Conservation (phyloP, 441 rosid species). For the Jatropha multifida region DNA sequence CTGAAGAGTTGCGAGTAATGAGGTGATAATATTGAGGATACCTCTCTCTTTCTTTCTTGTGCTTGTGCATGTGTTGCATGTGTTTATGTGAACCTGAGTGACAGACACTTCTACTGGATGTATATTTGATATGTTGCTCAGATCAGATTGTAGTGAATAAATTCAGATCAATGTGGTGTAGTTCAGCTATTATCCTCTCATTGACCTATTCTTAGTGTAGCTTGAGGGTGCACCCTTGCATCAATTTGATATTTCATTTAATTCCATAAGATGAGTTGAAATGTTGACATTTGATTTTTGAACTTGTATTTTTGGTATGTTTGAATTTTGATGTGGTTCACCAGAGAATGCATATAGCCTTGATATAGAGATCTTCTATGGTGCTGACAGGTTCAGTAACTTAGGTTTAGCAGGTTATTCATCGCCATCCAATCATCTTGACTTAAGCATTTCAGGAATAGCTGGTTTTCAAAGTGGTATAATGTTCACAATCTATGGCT, state of each 20-base stretch:
- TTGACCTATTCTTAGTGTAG: not conserved
- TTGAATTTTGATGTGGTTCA: not conserved
- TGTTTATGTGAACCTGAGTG: not conserved
- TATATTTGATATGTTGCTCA: not conserved
- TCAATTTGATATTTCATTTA: not conserved
- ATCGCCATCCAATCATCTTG: not conserved
- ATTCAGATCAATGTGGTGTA: not conserved
- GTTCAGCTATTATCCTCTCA: not conserved
- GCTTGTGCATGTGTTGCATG: not conserved
- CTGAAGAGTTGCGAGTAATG: constrained; percentile 78
- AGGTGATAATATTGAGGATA: constrained; percentile 48
- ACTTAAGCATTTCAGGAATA: not conserved
- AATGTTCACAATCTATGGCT: not conserved
- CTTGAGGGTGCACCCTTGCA: not conserved
- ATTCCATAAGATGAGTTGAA: not conserved
- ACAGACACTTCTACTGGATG: not conserved
- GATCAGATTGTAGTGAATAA: not conserved
- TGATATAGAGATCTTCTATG: not conserved
- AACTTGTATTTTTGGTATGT: not conserved
- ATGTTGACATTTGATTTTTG: not conserved
- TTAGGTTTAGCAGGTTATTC: constrained; percentile 3
- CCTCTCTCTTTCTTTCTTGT: not conserved
- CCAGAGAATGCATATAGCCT: not conserved
- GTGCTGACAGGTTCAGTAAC: not conserved
- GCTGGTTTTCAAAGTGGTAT: not conserved